Percentiles rank a stretch among this genome's conserved stretches.
These are phyloP conservation scores for Ligustrum vulgare DNA, from an alignment of 257 asterid genomes.

Conservation along the genomic window DNA sequence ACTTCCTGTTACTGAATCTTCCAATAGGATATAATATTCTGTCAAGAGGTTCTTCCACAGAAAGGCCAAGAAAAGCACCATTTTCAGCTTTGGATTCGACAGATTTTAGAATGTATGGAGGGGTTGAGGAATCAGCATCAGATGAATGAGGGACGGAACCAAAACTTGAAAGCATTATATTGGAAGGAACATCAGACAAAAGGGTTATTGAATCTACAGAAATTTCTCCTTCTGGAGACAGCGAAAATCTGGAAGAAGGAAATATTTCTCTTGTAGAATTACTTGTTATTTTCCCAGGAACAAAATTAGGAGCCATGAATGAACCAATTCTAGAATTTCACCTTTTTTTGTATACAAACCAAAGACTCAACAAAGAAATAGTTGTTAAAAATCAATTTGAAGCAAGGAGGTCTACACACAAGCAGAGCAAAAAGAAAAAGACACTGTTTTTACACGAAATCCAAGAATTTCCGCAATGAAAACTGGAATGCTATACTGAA, in stretches of 20 bases:
- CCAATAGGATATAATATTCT: constrained; percentile 42
- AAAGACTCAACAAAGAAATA: neutral
- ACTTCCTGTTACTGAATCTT: constrained; percentile 29
- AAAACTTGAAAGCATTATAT: constrained; percentile 28
- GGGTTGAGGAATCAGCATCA: constrained; percentile 18
- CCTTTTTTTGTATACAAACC: neutral
- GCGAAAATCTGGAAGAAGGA: constrained; percentile 26
- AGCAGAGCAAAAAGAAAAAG: neutral
- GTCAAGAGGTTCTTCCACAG: constrained; percentile 28
- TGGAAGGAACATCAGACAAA: constrained; percentile 32
- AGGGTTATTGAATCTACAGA: constrained; percentile 30
- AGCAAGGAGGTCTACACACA: too few species aligned
- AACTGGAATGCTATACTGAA: neutral
- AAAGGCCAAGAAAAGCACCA: constrained; percentile 42
- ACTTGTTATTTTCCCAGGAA: constrained; percentile 24
- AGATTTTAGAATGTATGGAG: constrained; percentile 20
- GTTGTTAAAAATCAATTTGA: neutral
- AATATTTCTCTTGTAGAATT: constrained; percentile 20
- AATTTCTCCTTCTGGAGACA: constrained; percentile 26
- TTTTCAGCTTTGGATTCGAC: constrained; percentile 32
- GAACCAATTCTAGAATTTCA: neutral
- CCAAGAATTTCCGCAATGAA: neutral
- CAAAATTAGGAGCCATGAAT: constrained; percentile 33
- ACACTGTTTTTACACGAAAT: neutral
- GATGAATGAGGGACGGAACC: constrained; percentile 25